A percentile compares a stretch with the other conserved stretches of the same genome.
phyloP scores from a whole-genome alignment of 2,329 filamentous ascomycete genomes.

The Bipolaris bicolor region DNA sequence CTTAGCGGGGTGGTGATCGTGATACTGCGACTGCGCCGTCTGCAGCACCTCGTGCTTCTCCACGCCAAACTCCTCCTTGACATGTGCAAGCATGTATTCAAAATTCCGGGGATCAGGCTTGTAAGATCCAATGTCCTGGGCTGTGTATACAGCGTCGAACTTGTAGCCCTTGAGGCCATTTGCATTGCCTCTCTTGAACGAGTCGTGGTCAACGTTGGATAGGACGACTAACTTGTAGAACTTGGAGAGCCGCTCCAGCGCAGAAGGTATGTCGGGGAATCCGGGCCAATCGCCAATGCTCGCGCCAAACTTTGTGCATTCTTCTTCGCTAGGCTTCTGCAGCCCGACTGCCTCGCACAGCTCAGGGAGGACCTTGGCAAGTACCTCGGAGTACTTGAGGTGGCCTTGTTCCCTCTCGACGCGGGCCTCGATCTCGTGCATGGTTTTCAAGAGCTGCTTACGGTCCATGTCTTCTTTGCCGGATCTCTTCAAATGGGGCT shows the following conservation, averaged over 20 bases:
- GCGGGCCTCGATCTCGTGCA: slow-evolving; percentile 55
- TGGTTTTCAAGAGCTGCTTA: slow-evolving; percentile 46
- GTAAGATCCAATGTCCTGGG: slow-evolving; percentile 73
- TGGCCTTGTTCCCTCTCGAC: slow-evolving; percentile 63
- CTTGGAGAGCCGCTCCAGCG: slow-evolving; percentile 56
- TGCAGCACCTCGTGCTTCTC: slow-evolving; percentile 66
- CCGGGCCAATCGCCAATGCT: slow-evolving; percentile 62
- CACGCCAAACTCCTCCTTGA: slow-evolving; percentile 62
- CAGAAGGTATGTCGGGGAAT: slow-evolving; percentile 64
- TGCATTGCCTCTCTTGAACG: slow-evolving; percentile 57
- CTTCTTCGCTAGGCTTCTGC: slow-evolving; percentile 47
- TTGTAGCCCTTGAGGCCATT: slow-evolving; percentile 59
- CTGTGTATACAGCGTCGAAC: slow-evolving; percentile 72
- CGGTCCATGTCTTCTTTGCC: slow-evolving; percentile 30
- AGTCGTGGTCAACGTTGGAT: slow-evolving; percentile 64
- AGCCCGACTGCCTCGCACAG: slow-evolving; percentile 56
- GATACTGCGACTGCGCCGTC: slow-evolving; percentile 70
- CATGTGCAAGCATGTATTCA: slow-evolving; percentile 64
- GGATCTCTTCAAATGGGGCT: slow-evolving; percentile 54
- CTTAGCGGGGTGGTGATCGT: slow-evolving; percentile 71
- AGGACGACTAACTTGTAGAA: slow-evolving; percentile 66
- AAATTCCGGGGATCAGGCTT: slow-evolving; percentile 73
- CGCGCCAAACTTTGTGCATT: slow-evolving; percentile 57
- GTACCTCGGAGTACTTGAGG: slow-evolving; percentile 65
- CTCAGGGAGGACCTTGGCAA: slow-evolving; percentile 58